A percentile compares a stretch with the other conserved stretches of the same genome.
Conservation (phyloP, 257 asterid species). For the Solanum infundibuliforme region DNA sequence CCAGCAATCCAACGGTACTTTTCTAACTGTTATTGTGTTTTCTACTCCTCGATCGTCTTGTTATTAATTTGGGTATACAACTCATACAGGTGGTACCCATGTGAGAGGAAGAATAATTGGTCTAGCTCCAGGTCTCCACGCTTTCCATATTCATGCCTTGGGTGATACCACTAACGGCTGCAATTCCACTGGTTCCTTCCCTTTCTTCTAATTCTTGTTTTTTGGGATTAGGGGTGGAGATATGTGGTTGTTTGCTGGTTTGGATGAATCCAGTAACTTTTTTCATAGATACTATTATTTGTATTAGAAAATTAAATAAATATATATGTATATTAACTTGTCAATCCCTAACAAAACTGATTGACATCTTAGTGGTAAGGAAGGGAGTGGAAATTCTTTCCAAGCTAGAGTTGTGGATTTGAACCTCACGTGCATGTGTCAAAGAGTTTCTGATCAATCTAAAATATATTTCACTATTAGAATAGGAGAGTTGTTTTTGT, state of each 20-base stretch:
- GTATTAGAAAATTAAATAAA: background rate
- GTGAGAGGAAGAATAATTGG: constrained; percentile 64
- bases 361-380: background rate
- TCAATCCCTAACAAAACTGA: background rate
- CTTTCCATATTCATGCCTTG: constrained; percentile 83
- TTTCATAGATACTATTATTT: background rate
- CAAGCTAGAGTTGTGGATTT: background rate
- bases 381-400: no score
- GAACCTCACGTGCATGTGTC: background rate
- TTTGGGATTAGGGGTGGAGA: background rate
- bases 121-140: constrained; percentile 77
- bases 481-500: background rate
- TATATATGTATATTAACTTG: no score
- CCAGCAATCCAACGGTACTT: constrained; percentile 39
- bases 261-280: background rate
- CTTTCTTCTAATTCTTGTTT: background rate
- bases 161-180: constrained; percentile 97
- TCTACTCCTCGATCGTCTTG: background rate
- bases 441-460: background rate
- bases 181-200: constrained; percentile 63
- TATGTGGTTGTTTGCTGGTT: background rate
- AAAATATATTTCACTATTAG: background rate
- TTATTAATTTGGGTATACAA: background rate
- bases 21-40: background rate
- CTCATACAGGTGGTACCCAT: constrained; percentile 26